A percentile compares a stretch with the other conserved stretches of the same genome.
Evolutionary conservation across 2,329 filamentous ascomycete species (phyloP).

Genomic region (Biscogniauxia sp.): DNA sequence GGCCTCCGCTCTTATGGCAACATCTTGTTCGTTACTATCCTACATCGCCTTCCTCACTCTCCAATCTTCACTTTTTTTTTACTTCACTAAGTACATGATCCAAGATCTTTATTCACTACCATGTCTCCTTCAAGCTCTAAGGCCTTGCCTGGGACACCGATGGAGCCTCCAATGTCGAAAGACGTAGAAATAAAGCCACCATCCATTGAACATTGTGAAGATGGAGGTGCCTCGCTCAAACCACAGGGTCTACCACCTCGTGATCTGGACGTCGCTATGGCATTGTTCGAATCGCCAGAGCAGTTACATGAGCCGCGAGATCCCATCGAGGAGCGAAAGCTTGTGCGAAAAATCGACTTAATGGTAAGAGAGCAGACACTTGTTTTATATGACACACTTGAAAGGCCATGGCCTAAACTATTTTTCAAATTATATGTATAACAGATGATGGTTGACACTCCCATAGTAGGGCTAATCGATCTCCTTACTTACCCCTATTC

Average conservation of each 20-base stretch:
- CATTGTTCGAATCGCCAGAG: constrained; percentile 24
- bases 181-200: constrained; percentile 8
- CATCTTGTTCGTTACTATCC: background rate
- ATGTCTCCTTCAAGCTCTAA: background rate
- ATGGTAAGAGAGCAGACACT: constrained; percentile 31
- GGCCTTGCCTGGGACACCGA: background rate
- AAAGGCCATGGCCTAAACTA: too few species aligned
- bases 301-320: constrained; percentile 24
- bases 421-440: too few species aligned
- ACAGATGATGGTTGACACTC: too few species aligned
- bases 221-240: background rate
- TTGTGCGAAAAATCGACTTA: constrained; percentile 53
- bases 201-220: constrained; percentile 9
- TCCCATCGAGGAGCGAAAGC: constrained; percentile 24
- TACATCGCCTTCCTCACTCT: background rate
- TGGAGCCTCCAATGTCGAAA: constrained; percentile 2
- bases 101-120: background rate
- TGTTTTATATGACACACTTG: too few species aligned
- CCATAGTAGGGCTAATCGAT: too few species aligned
- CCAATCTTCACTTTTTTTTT: background rate
- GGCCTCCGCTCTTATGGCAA: background rate
- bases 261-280: constrained; percentile 24
- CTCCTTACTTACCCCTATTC: too few species aligned
- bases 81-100: background rate
- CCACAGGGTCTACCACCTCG: constrained; percentile 5